Percentiles rank a stretch among this genome's conserved stretches.
phyloP scores from a whole-genome alignment of 805 yeast genomes.

The Spathaspora gorwiae region DNA sequence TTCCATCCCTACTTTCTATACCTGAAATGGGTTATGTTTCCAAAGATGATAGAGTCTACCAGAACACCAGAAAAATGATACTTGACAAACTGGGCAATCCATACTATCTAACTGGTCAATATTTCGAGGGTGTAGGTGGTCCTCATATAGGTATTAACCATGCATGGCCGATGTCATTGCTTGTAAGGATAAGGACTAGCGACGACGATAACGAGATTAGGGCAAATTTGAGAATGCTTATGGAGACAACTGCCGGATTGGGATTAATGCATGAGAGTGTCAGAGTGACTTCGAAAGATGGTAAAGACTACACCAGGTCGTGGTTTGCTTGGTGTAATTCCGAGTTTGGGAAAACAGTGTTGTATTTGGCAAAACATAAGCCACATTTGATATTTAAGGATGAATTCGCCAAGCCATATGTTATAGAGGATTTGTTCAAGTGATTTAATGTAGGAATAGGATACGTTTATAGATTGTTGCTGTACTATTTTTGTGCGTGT shows the following conservation, averaged over 20 bases:
- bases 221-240: slow-evolving; percentile 44
- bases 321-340: slow-evolving; percentile 97
- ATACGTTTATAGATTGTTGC: no score
- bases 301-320: slow-evolving; percentile 60
- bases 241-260: slow-evolving; percentile 61
- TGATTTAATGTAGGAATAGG: no score
- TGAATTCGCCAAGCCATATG: slow-evolving; percentile 27
- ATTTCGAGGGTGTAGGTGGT: slow-evolving; percentile 80
- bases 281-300: slow-evolving; percentile 50
- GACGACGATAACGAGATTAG: slow-evolving; percentile 66
- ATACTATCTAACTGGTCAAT: slow-evolving; percentile 58
- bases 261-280: slow-evolving; percentile 86
- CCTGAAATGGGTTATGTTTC: slow-evolving; percentile 72
- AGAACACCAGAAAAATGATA: slow-evolving; percentile 76
- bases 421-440: slow-evolving; percentile 21
- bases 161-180: slow-evolving; percentile 91
- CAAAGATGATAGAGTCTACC: slow-evolving; percentile 54
- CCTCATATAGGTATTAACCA: slow-evolving; percentile 79
- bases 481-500: no score
- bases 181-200: slow-evolving; percentile 69
- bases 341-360: slow-evolving; percentile 83
- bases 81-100: slow-evolving; percentile 71
- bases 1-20: slow-evolving; percentile 74
- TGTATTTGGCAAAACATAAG: slow-evolving; percentile 66
- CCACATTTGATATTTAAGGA: slow-evolving; percentile 66